Base-by-base conservation (phyloP, 2,329 filamentous ascomycete species). In the Bimuria novae-zelandiae region DNA sequence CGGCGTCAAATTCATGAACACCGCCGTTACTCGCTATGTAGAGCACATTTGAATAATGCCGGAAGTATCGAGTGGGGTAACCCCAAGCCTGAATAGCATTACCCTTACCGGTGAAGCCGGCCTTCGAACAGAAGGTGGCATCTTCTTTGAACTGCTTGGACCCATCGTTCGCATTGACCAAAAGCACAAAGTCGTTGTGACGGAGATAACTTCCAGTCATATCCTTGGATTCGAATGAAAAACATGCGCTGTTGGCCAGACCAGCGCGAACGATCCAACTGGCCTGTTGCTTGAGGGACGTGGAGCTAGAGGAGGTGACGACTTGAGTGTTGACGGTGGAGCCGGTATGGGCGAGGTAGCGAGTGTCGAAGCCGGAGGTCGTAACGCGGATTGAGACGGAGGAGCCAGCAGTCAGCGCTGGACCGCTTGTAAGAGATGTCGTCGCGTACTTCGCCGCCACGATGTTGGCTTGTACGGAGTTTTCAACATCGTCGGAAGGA, bases 171-270 rank as follows among this genome's bases (percentile, higher is more conserved):
- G 78, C 76, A 36, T 74, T 68, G 40, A 87, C 58, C 29, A 68
- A 41, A 0, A 87, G 79, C 23, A 19, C 75, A 46, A 84, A 87
- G 68, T 80, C 64, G 55, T 68, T 75, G 72, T 87, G 84, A 0
- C 84, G 76, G 4, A 87, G 75, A 64, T 77, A 88, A 71, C 79
- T 83, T 3, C 84, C 84, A 1, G 84, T 73, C 0, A 79, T 79
- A 54, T 86, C 83, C 10, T 68, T 70, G 0, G 83, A 84, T 70
- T 87, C 84, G 56, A 87, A 87, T 0, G 84, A 87, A 65, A 77
- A 77, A 69, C 85, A 88, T 22, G 51, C 82, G 54, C 75, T 79
- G 67, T 84, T 83, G 4, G 70, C 82, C 2, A 87, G 80, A 11
- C 84, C 84, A 0, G 79, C 64, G 51, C 77, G 79, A 21, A 87